These are phyloP conservation scores for Oleoguttula mirabilis DNA, from an alignment of 495 filamentous ascomycete genomes.

Conservation along the genomic window DNA sequence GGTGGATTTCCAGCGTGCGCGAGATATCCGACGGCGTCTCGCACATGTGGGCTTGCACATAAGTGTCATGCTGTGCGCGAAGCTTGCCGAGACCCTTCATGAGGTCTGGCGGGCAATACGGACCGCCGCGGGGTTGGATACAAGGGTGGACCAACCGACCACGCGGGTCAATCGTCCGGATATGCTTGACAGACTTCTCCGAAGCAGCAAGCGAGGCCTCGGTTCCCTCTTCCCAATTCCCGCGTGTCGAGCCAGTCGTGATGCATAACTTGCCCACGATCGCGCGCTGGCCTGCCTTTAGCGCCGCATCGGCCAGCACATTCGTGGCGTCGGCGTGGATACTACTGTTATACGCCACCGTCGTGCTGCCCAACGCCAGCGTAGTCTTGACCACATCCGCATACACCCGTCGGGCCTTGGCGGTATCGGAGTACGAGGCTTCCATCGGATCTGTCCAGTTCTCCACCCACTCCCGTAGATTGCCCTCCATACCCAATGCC, in stretches of 20 bases:
- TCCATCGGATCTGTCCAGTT: conserved; percentile 11
- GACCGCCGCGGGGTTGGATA: conserved; percentile 8
- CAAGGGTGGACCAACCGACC: conserved; percentile 1
- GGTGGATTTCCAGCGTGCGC: conserved; percentile 7
- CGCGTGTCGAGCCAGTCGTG: conserved; percentile 4
- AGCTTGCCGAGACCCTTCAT: conserved; percentile 8
- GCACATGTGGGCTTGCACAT: conserved; percentile 12
- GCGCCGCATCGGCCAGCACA: conserved; percentile 4
- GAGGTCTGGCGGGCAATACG: conserved; percentile 8
- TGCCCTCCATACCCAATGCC: conserved; percentile 9
- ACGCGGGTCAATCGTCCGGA: conserved; percentile 3
- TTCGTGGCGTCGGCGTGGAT: conserved; percentile 13
- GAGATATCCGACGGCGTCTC: conserved; percentile 10
- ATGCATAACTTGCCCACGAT: conserved; percentile 12
- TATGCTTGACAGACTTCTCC: conserved; percentile 2
- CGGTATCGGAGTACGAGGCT: conserved; percentile 10
- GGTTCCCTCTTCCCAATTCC: conserved; percentile 4
- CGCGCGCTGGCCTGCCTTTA: conserved; percentile 4
- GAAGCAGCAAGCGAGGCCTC: conserved; percentile 4
- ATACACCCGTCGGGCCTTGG: conserved; percentile 10
- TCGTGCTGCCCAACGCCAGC: conserved; percentile 4
- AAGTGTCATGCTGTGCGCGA: neutral
- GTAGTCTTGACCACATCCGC: conserved; percentile 1
- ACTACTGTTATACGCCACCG: conserved; percentile 14
- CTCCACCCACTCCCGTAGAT: conserved; percentile 8